Base-by-base conservation (phyloP, 176 grass and related monocot genomes). In the Phragmites australis region DNA sequence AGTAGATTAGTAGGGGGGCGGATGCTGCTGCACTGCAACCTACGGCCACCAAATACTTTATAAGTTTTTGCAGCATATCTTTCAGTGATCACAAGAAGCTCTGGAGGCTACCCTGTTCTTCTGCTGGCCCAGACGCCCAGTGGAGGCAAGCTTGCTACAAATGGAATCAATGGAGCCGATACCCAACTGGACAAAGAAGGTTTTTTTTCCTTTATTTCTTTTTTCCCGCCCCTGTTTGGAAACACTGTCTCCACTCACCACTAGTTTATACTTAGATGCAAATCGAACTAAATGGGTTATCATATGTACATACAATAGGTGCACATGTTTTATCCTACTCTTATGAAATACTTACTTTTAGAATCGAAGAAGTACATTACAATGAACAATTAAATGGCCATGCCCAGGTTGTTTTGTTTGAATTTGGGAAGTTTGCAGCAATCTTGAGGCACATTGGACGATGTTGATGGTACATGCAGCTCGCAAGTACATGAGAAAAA, bases 11-110 rank as follows among this genome's bases (percentile, higher is more conserved):
- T 67, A 65, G 76, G 60, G 10, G 40, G 47, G 68, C 46, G 77
- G 87, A 65, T 79, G 87, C 67, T 69, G 78, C 70, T 81, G 82
- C 73, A 81, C 76, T 60, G 68, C 69, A 61, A 55, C 70, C 70
- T 64, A 70, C 21, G 72, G 76, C 31, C 75, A 62, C 51, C 43
- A 46, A 81, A 65, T 89, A 77, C 57, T 89, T 85, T 89, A 85
- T 81, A 85, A 40, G 77, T 46, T 77, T 71, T 57, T 65, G 56
- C 57, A 70, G 78, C 72, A 78, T 72, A 82, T 86, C 72, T 89
- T 89, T 86, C 88, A 82, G 83, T 55, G 82, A 77, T 89, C 88
- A 86, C 83, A 82, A 82, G 65, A 77, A 66, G 78, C 88, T 86
- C 77, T 72, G 65, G 60, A 50, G 47, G 10, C 65, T 82, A 77